Evolutionary conservation across 2,329 filamentous ascomycete species (phyloP).

Genomic region (Metarhizium humberi): DNA sequence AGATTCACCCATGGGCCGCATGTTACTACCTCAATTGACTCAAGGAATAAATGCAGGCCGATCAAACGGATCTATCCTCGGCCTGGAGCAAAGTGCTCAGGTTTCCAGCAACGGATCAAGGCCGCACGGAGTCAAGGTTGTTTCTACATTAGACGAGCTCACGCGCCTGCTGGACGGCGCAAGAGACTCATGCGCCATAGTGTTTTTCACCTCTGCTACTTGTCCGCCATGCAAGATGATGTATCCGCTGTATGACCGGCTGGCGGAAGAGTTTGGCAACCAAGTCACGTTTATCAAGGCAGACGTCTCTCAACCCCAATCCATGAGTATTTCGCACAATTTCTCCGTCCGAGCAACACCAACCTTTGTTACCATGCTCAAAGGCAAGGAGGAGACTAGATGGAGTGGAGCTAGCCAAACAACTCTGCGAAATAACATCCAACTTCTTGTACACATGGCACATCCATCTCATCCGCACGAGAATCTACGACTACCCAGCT

Average conservation of each 20-base stretch:
- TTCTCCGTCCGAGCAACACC: constrained; percentile 71
- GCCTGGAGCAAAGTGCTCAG: constrained; percentile 33
- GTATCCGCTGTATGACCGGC: constrained; percentile 72
- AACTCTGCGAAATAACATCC: constrained; percentile 61
- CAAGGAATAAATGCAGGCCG: constrained; percentile 41
- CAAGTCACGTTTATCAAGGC: constrained; percentile 72
- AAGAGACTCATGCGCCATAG: constrained; percentile 59
- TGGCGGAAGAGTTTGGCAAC: constrained; percentile 63
- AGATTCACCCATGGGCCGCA: constrained; percentile 77
- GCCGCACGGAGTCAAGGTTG: constrained; percentile 43
- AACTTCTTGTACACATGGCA: constrained; percentile 65
- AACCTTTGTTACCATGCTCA: constrained; percentile 79
- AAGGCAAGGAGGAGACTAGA: constrained; percentile 63
- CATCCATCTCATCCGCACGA: constrained; percentile 69
- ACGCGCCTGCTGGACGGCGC: constrained; percentile 41
- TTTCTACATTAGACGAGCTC: constrained; percentile 35
- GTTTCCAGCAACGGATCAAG: constrained; percentile 6
- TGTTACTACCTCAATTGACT: constrained; percentile 65
- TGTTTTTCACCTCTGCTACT: constrained; percentile 88
- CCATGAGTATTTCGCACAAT: constrained; percentile 51
- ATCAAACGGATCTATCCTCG: constrained; percentile 42
- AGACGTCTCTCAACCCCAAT: constrained; percentile 59
- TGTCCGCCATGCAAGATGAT: constrained; percentile 77
- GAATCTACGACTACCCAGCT: constrained; percentile 57
- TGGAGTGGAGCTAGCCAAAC: constrained; percentile 71